Evolutionary conservation across 768 basidiomycete species (phyloP), one percentile per base, ranked within the genome.

Genomic region (Phallus indusiatus): DNA sequence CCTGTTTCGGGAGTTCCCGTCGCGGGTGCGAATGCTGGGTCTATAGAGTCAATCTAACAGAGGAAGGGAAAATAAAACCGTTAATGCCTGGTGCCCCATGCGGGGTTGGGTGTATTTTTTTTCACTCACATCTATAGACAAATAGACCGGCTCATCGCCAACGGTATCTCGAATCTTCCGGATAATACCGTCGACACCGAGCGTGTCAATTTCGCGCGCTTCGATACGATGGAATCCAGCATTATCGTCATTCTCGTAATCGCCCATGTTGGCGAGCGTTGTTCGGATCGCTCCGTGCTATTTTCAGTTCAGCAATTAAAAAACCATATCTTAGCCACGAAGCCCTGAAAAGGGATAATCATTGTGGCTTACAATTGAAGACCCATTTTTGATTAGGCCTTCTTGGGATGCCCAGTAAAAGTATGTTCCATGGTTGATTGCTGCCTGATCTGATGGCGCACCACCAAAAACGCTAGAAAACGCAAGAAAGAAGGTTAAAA

Each of bases 401-500:
- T 91, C 88, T 64, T 86, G 80, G 61, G 83, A 84, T 0, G 92
- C 92, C 80, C 88, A 88, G 72, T 90, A 93, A 71, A 94, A 94
- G 74, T 92, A 93, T 2, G 88, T 90, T 12, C 90, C 91, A 61
- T 94, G 91, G 61, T 88, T 92, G 63, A 94, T 83, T 20, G 83
- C 82, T 0, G 85, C 86, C 59, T 84, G 84, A 0, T 78, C 76
- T 24, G 84, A 84, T 3, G 85, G 86, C 2, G 86, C 82, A 10
- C 85, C 85, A 21, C 87, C 87, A 66, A 88, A 88, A 10, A 86
- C 82, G 34, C 57, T 59, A 52, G n/a, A 42, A 42, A 42, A 42
- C 2, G n/a, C 4, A 42, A 42, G n/a, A 42, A 42, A 10, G 79
- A 74, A 4, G 86, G 85, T 65, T 84, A 86, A 86, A 86, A 88